Evolutionary conservation across 2,329 filamentous ascomycete genomes (phyloP).

Genomic region (Curvularia sp.): DNA sequence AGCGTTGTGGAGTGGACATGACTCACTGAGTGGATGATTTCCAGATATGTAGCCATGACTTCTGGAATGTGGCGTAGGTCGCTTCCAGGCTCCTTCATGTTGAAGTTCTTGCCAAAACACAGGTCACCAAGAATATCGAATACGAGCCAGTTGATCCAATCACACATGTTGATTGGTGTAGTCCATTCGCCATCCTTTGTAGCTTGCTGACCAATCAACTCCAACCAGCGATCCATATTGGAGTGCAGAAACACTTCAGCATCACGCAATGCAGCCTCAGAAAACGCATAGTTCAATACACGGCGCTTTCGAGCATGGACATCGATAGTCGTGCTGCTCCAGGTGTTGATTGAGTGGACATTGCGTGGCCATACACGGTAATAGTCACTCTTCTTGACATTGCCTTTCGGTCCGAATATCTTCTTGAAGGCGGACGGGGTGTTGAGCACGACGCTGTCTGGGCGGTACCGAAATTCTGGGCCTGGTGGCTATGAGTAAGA

Average conservation of each 20-base stretch:
- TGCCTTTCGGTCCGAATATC: conserved; percentile 55
- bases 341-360: conserved; percentile 47
- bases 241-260: conserved; percentile 50
- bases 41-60: conserved; percentile 28
- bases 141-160: conserved; percentile 46
- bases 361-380: conserved; percentile 53
- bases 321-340: conserved; percentile 38
- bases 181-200: conserved; percentile 23
- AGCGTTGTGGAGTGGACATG: not conserved
- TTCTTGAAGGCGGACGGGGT: conserved; percentile 58
- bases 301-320: conserved; percentile 51
- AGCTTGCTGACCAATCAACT: conserved; percentile 24
- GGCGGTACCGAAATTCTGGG: conserved; percentile 67
- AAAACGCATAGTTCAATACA: conserved; percentile 52
- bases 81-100: conserved; percentile 39
- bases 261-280: conserved; percentile 48
- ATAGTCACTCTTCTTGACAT: conserved; percentile 55
- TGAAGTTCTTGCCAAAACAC: conserved; percentile 48
- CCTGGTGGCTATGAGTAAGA: conserved; percentile 7
- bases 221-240: conserved; percentile 35
- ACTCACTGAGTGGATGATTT: conserved; percentile 29
- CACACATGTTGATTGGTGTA: conserved; percentile 24
- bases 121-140: conserved; percentile 58
- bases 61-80: conserved; percentile 31
- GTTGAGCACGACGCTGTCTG: conserved; percentile 78